phyloP scores from a whole-genome alignment of 2,329 filamentous ascomycete genomes.

The Bipolaris oryzae region DNA sequence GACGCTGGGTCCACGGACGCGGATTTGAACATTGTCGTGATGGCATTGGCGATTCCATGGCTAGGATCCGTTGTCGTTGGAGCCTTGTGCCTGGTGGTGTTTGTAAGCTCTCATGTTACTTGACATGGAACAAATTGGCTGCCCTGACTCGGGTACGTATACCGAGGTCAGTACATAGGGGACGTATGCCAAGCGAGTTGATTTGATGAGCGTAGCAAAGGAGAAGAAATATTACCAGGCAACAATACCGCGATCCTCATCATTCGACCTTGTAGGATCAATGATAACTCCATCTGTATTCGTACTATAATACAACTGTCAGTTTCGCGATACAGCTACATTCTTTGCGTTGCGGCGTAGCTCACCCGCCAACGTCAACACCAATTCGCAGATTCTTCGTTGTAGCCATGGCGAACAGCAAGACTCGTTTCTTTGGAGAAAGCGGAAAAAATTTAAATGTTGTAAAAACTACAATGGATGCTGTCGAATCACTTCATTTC shows the following conservation, averaged over 20 bases:
- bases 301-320: constrained; percentile 29
- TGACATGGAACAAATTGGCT: neutral
- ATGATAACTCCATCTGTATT: constrained; percentile 48
- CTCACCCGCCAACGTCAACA: constrained; percentile 53
- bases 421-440: neutral
- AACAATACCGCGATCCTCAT: constrained; percentile 39
- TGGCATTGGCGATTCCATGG: constrained; percentile 45
- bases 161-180: neutral
- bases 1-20: constrained; percentile 37
- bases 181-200: neutral
- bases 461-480: neutral
- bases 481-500: neutral
- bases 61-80: constrained; percentile 48
- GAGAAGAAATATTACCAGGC: constrained; percentile 37
- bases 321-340: neutral
- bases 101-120: neutral
- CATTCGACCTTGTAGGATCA: constrained; percentile 36
- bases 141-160: neutral
- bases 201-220: neutral
- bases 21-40: constrained; percentile 45
- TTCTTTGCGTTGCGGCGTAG: neutral
- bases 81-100: constrained; percentile 44
- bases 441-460: neutral
- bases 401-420: constrained; percentile 10
- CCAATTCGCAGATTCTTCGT: constrained; percentile 48